Evolutionary conservation across 2,329 filamentous ascomycete genomes (phyloP), one percentile per base, ranked within the genome.

Genomic region (Cordyceps cateniannulata): DNA sequence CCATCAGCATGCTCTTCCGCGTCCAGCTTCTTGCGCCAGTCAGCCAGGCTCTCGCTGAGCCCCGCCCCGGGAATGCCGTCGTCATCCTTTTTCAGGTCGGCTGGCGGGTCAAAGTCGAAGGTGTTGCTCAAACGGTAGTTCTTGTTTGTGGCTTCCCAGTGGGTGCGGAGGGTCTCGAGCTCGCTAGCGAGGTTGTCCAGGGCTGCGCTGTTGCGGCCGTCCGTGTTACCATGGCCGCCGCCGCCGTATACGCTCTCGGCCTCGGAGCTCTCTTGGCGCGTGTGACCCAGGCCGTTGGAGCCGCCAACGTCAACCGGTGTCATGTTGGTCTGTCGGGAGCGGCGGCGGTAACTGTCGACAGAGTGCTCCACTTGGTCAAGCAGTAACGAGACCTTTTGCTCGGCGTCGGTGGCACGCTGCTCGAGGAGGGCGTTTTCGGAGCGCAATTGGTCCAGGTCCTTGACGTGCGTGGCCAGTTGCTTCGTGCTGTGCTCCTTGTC

Each of bases 141-240:
- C 75, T 96, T 95, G 77, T 93, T 97, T 14, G 92, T 96, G 44
- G 88, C 91, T 76, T 98, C 92, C 95, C 95, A 99, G 69, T 97
- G 93, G 57, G 81, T 90, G 57, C 93, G 86, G 52, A 99, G 81
- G 14, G 90, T 89, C 72, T 99, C 95, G 8, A 99, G 85, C 76
- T 99, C 95, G 64, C 85, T 91, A 12, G 95, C 93, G 25, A 99
- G 84, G 65, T 88, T 95, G 74, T 99, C 95, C 22, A 99, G 82
- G 3, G 93, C 93, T 66, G 76, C 79, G 69, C 82, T 85, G 71
- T 85, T 83, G 65, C 84, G 78, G 56, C 75, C 77, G 60, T 83
- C 77, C 38, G 73, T 68, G 24, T 69, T 72, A 63, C 71, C 73
- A 66, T 82, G 83, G 24, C 81, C 27, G 20, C 44, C 44, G 20